Conservation (phyloP, 78 protist genomes). For the Blattamonas nauphoetae region DNA sequence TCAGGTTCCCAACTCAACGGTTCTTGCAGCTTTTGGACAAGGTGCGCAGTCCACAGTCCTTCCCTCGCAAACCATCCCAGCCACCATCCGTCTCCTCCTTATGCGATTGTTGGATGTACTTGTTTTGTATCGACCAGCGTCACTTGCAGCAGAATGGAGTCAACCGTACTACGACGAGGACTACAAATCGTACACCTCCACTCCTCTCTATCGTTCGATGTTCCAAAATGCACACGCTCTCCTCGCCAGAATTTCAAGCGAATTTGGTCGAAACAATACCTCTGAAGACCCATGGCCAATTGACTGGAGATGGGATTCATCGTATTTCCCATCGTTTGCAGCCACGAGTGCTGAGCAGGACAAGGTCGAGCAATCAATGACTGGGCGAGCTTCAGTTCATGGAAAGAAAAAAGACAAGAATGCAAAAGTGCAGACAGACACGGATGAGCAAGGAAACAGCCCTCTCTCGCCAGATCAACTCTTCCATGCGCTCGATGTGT, state of each 20-base stretch:
- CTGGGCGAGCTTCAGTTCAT: neutral
- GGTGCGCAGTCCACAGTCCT: neutral
- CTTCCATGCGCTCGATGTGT: neutral
- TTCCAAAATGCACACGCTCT: neutral
- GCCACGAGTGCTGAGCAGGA: neutral
- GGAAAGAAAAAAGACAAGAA: neutral
- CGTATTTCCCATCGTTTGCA: neutral
- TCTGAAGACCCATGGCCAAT: neutral
- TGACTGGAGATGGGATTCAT: neutral
- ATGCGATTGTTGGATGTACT: neutral
- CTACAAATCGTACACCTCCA: neutral
- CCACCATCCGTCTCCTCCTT: neutral
- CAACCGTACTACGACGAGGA: neutral
- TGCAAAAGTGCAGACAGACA: neutral
- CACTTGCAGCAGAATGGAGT: neutral
- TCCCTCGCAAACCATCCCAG: neutral
- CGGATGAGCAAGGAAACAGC: no score
- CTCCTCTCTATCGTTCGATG: neutral
- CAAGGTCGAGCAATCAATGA: neutral
- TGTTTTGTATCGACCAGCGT: neutral
- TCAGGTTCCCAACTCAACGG: neutral
- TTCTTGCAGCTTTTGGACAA: neutral
- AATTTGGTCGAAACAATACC: neutral
- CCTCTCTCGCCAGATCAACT: neutral
- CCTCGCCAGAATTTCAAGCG: neutral